Base-by-base conservation (phyloP, 2,329 filamentous ascomycete genomes). In the Ascochyta viciae-villosae region DNA sequence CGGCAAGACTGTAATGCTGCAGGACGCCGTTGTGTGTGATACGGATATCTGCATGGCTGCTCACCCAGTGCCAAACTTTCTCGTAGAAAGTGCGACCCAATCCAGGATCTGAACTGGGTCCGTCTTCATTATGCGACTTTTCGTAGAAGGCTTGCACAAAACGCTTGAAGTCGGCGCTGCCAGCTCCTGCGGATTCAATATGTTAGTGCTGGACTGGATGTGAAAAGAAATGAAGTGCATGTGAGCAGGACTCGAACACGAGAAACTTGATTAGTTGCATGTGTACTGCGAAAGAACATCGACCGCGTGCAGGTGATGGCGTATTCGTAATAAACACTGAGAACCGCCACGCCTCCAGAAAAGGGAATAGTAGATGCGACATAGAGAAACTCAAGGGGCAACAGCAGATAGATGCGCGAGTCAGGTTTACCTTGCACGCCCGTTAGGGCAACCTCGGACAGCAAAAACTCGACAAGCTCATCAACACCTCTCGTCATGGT, bases 371-470 rank as follows among this genome's bases (percentile, higher is more conserved):
- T 6, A 22, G 35, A 26, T 22, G 1, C 19, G 46, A 50, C 27
- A 19, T 45, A 6, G 31, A 44, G 22, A 46, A 31, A 35, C 26
- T n/a, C 23, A 43, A 34, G 12, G 27, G 48, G 10, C 26, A 22
- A 42, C 31, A 38, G 46, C 53, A 41, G 50, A 48, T 26, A 27
- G 22, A 37, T 39, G 45, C 50, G 35, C 55, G 52, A 62, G 51
- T 58, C 40, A 50, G 49, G 78, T 83, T 66, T 77, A 87, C 85
- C 86, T 79, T 81, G 77, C 48, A 79, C 78, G 61, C 85, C 85
- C 62, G 80, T 81, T 42, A 87, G 78, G 23, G 85, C 85, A 70
- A 88, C 81, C 72, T 86, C 82, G 57, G 82, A 80, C 43, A 87
- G 76, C 52, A 88, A 67, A 73, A 80, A 83, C 67, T 86, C 80